These are phyloP conservation scores for Candida ascalaphidarum DNA, from an alignment of 805 yeast genomes.

Conservation along the genomic window DNA sequence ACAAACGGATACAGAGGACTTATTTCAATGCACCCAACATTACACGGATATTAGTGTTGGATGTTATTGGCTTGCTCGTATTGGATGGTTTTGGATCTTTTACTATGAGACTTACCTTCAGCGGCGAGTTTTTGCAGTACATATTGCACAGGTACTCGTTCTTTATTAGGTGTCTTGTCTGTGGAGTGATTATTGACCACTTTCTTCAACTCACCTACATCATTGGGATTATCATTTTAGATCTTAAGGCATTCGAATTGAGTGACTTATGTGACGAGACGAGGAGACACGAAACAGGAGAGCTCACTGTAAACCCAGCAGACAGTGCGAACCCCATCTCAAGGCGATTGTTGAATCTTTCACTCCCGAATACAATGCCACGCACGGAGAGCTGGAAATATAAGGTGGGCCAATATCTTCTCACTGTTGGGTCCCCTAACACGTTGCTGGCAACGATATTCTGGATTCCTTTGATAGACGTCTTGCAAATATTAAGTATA, in stretches of 20 bases:
- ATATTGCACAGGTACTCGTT: slow-evolving; percentile 14
- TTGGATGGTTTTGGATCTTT: neutral
- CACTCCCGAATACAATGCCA: slow-evolving; percentile 7
- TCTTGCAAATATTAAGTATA: slow-evolving; percentile 8
- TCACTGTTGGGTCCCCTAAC: slow-evolving; percentile 29
- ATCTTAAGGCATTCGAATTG: slow-evolving; percentile 54
- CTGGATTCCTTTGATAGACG: slow-evolving; percentile 4
- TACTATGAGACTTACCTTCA: slow-evolving; percentile 5
- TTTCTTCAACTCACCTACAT: slow-evolving; percentile 56
- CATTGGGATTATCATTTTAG: slow-evolving; percentile 58
- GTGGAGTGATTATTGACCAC: slow-evolving; percentile 51
- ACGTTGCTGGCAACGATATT: too few relatives aligned
- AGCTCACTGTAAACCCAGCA: too few relatives aligned
- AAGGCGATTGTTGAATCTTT: slow-evolving; percentile 10
- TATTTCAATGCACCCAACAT: too few relatives aligned
- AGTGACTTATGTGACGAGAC: slow-evolving; percentile 32
- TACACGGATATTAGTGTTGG: slow-evolving; percentile 5
- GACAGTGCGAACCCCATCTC: slow-evolving; percentile 22
- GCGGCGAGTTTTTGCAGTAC: slow-evolving; percentile 6
- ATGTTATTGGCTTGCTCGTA: slow-evolving; percentile 1
- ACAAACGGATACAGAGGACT: too few relatives aligned
- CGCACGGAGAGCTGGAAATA: slow-evolving; percentile 13
- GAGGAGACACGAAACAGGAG: slow-evolving; percentile 1
- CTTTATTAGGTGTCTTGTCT: slow-evolving; percentile 16
- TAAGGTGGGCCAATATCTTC: slow-evolving; percentile 22